Evolutionary conservation across 164 flowering plant genomes (phyloP).

Genomic region (Warburgia ugandensis): DNA sequence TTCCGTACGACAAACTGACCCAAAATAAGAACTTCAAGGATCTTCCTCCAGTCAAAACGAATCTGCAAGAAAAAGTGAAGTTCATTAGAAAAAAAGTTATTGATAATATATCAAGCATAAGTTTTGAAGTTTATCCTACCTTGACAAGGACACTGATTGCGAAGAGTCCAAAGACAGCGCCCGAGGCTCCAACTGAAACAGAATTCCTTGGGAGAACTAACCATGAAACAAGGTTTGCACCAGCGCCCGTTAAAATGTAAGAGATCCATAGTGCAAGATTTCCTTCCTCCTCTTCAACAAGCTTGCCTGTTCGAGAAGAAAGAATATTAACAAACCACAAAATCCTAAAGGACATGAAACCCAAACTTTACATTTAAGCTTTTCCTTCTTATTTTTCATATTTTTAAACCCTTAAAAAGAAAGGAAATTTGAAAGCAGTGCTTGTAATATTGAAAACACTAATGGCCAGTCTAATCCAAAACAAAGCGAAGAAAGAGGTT

Average conservation of each 20-base stretch:
- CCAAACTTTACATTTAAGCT: too few relatives aligned
- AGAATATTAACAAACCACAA: not conserved
- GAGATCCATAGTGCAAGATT: slow-evolving; percentile 83
- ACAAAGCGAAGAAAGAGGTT: slow-evolving; percentile 10
- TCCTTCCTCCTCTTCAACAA: slow-evolving; percentile 99
- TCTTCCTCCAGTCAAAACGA: slow-evolving; percentile 98
- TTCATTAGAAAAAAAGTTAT: not conserved
- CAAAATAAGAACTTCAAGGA: slow-evolving; percentile 92
- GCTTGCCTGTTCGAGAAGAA: slow-evolving; percentile 56
- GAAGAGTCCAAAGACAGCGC: slow-evolving; percentile 96
- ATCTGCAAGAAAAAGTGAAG: slow-evolving; percentile 45
- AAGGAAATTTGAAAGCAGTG: too few relatives aligned
- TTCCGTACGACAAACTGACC: slow-evolving; percentile 90
- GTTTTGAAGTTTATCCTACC: slow-evolving; percentile 46
- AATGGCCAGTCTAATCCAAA: too few relatives aligned
- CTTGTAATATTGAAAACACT: too few relatives aligned
- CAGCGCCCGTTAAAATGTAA: slow-evolving; percentile 86
- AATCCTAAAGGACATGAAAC: too few relatives aligned
- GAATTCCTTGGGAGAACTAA: slow-evolving; percentile 84
- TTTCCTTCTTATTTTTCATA: too few relatives aligned
- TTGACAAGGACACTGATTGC: slow-evolving; percentile 97
- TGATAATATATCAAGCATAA: not conserved
- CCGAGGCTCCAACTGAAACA: slow-evolving; percentile 96
- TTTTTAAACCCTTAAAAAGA: too few relatives aligned
- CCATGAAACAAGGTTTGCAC: slow-evolving; percentile 97